Base-by-base conservation (phyloP, 495 filamentous ascomycete genomes). In the Aspergillus indologenus region DNA sequence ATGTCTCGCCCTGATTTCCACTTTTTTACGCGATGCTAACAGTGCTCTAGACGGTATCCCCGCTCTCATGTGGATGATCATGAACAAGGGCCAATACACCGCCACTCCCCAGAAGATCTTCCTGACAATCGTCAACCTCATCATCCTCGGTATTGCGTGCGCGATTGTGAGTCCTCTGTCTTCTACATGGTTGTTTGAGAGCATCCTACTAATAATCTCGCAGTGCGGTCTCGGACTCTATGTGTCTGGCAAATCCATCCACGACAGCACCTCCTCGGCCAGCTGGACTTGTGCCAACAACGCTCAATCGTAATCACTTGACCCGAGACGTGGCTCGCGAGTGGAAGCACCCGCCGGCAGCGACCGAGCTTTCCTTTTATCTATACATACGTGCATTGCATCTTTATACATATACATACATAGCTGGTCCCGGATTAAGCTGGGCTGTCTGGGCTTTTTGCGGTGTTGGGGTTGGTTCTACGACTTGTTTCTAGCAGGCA, bases 21-120 rank as follows among this genome's bases (percentile, higher is more conserved):
- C 20, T 48, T 26, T 21, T 47, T 22, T 14, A 2, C 20, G 19
- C 7, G 18, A 23, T 22, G 12, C 19, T 15, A 14, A 15, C 11
- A n/a, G 3, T 48, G 19, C 17, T 48, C 20, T 19, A 48, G 46
- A 68, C 45, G 74, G 75, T 9, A 58, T 78, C 6, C 71, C 65
- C 40, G 74, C 74, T 0, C 68, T 78, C 0, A 79, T 78, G 57
- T 76, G 79, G 74, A 49, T 79, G 24, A 69, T 64, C 58, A 61
- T 79, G 66, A 76, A 79, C 45, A 59, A 68, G 44, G 71, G 68
- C 4, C 48, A 51, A 8, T 73, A 67, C 60, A 67, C 69, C 20
- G 60, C 67, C 0, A 71, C 67, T 22, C 61, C 60, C 42, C 57
- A 52, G 53, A 76, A 75, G 63, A 71, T 73, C 22, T 46, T 71